Evolutionary conservation across 345 rosid genomes (phyloP).

Genomic region (Clausena lansium): DNA sequence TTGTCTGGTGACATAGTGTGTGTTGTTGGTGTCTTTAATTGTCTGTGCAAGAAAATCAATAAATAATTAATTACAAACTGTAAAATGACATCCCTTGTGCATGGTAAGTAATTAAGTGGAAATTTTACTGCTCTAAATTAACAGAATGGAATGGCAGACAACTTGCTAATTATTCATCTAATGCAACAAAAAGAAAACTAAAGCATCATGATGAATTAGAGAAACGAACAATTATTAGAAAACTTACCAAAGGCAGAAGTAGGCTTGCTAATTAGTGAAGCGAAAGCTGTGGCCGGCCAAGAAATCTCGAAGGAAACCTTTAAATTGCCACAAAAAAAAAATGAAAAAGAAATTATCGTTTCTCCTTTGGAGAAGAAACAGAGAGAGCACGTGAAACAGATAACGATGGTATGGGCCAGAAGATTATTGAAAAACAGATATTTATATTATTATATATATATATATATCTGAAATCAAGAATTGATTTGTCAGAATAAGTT

Average conservation of each 20-base stretch:
- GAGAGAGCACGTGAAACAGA: neutral
- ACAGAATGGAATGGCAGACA: neutral
- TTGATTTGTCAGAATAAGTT: neutral
- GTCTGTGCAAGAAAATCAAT: neutral
- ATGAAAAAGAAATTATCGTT: too few species aligned
- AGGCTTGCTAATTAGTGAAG: neutral
- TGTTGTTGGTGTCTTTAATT: too few species aligned
- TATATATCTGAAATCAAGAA: neutral
- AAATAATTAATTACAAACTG: too few species aligned
- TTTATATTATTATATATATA: too few species aligned
- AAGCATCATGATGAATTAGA: neutral
- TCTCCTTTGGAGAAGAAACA: neutral
- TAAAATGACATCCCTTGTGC: neutral
- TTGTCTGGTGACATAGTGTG: neutral
- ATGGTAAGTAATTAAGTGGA: neutral
- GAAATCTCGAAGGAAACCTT: slow-evolving; percentile 25
- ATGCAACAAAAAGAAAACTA: neutral
- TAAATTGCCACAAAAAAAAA: neutral
- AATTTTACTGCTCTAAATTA: neutral
- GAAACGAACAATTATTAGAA: neutral
- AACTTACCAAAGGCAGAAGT: slow-evolving; percentile 16
- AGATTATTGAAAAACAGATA: too few species aligned
- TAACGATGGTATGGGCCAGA: too few species aligned
- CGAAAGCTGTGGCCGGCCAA: neutral
- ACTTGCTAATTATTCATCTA: neutral